Evolutionary conservation across 2,329 filamentous ascomycete species (phyloP).

Genomic region (Pseudogymnoascus sp.): DNA sequence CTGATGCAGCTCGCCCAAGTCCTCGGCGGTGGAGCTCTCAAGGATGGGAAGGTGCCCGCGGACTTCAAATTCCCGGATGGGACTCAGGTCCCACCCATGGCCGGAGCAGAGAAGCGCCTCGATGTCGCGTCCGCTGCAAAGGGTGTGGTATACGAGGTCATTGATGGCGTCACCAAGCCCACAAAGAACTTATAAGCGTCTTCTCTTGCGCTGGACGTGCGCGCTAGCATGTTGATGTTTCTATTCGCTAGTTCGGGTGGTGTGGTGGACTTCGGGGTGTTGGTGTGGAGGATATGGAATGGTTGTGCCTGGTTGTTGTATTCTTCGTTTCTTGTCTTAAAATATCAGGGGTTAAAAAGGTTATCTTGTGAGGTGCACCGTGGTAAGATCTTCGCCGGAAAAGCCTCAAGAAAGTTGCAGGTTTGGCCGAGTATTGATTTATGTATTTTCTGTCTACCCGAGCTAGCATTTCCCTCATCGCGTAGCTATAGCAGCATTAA

Average conservation of each 20-base stretch:
- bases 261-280: not conserved
- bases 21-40: no score
- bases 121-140: not conserved
- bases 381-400: not conserved
- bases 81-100: no score
- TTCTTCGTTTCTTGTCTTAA: slow-evolving; percentile 9
- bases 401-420: not conserved
- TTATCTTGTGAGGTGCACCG: not conserved
- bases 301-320: not conserved
- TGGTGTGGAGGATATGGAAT: not conserved
- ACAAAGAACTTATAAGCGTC: not conserved
- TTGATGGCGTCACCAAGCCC: not conserved
- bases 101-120: not conserved
- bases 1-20: no score
- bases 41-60: no score
- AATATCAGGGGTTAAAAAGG: slow-evolving; percentile 1
- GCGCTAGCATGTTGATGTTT: not conserved
- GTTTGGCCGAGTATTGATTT: slow-evolving; percentile 6
- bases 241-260: not conserved
- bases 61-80: no score
- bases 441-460: not conserved
- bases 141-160: not conserved
- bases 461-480: not conserved
- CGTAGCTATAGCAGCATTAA: not conserved
- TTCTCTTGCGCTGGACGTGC: not conserved